Evolutionary conservation across 139 green algal genomes (phyloP).

Genomic region (Chlamydomonas sphaeroides): DNA sequence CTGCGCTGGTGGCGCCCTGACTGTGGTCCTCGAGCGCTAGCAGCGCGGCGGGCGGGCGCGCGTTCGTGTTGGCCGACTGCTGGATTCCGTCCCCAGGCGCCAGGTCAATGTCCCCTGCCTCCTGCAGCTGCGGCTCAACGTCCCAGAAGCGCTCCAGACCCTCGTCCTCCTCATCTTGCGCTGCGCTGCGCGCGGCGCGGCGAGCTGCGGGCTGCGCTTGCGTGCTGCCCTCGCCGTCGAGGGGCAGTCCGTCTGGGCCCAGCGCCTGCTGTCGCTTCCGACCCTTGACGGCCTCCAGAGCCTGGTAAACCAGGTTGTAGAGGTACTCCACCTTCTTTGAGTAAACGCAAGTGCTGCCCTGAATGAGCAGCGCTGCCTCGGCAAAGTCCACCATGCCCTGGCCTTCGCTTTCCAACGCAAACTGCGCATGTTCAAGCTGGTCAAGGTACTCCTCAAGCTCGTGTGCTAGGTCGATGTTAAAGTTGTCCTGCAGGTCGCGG

Average conservation of each 20-base stretch:
- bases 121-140: neutral
- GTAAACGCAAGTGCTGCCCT: slow-evolving; percentile 86
- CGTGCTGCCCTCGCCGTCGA: neutral
- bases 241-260: slow-evolving; percentile 12
- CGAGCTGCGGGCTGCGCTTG: too few species aligned
- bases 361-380: slow-evolving; percentile 77
- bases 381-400: slow-evolving; percentile 79
- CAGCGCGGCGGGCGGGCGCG: slow-evolving; percentile 64
- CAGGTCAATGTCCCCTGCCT: slow-evolving; percentile 54
- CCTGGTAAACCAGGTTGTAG: slow-evolving; percentile 81
- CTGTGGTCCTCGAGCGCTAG: slow-evolving; percentile 72
- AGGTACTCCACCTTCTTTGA: slow-evolving; percentile 92
- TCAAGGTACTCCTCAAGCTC: slow-evolving; percentile 91
- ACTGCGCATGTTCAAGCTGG: slow-evolving; percentile 74
- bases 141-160: slow-evolving; percentile 21
- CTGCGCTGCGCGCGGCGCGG: neutral
- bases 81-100: slow-evolving; percentile 31
- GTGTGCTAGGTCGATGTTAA: slow-evolving; percentile 84
- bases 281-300: slow-evolving; percentile 56
- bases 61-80: neutral
- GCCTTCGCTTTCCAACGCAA: slow-evolving; percentile 70
- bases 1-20: neutral
- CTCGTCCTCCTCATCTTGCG: slow-evolving; percentile 16
- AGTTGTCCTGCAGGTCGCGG: slow-evolving; percentile 85
- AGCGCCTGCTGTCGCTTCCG: slow-evolving; percentile 22